A percentile compares a stretch with the other conserved stretches of the same genome.
phyloP scores from a whole-genome alignment of 352 stramenopile genomes.

The Globisporangium yorkense region DNA sequence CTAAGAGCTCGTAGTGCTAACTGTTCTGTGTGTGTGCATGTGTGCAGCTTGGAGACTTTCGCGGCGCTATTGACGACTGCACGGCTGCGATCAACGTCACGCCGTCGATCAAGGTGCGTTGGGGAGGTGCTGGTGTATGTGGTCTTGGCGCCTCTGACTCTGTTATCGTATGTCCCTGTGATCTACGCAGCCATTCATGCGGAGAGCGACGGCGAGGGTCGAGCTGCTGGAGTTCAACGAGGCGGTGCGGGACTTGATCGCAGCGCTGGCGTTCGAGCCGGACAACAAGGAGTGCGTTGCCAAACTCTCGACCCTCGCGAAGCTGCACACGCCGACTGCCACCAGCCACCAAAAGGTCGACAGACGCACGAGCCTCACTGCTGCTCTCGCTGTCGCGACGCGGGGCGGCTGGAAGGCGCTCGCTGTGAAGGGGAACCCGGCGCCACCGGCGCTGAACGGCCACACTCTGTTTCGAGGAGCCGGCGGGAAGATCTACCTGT shows the following conservation, averaged over 20 bases:
- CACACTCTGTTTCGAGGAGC: conserved; percentile 42
- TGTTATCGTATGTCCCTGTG: not conserved
- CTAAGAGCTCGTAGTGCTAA: not conserved
- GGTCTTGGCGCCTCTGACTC: too few species aligned
- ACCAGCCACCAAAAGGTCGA: not conserved
- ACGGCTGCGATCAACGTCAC: conserved; percentile 31
- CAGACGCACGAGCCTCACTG: conserved; percentile 19
- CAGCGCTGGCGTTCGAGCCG: conserved; percentile 39
- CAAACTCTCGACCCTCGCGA: conserved; percentile 28
- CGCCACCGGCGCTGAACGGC: conserved; percentile 55
- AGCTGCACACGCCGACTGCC: not conserved
- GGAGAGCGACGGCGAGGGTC: conserved; percentile 38
- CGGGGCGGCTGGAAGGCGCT: conserved; percentile 37
- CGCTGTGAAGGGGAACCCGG: conserved; percentile 54
- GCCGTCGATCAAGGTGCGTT: conserved; percentile 52
- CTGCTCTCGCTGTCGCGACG: conserved; percentile 25
- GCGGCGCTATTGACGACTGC: conserved; percentile 39
- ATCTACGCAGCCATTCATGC: conserved; percentile 42
- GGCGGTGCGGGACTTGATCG: conserved; percentile 36
- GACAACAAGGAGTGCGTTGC: conserved; percentile 44
- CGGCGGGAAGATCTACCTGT: conserved; percentile 27
- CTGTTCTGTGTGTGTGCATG: not conserved
- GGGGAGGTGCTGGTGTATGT: not conserved
- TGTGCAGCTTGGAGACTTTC: conserved; percentile 30
- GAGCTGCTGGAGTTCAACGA: conserved; percentile 16